Base-by-base conservation (phyloP, 805 yeast species). In the Metschnikowia sp. region DNA sequence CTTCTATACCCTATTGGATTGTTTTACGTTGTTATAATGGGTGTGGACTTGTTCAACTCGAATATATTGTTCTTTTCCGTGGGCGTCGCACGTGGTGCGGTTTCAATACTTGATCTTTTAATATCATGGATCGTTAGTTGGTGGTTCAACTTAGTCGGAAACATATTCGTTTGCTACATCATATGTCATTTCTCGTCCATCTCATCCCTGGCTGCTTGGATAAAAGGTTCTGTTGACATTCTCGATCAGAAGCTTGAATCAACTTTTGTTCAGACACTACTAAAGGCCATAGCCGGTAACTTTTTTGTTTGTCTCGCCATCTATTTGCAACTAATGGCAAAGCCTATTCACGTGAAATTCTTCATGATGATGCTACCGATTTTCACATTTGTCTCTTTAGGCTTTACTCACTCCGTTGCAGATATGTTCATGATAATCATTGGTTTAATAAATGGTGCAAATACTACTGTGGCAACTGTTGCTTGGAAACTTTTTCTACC, bases 391-490 rank as follows among this genome's bases (percentile, higher is more conserved):
- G 94, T 86, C n/a, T 57, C 83, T 1, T 71, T 83, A 72, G 94
- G 95, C 0, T 88, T 82, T 64, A 81, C 88, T 2, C 95, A 88
- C 60, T 81, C 82, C 1, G 89, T 88, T 8, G 96, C 95, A 0
- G 96, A 88, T 62, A 86, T 88, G 94, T 83, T 73, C 54, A 54
- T 85, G 45, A 61, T 84, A 4, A 80, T 83, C 8, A 78, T 81
- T 52, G 95, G 88, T 0, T 65, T 86, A 60, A 72, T 86, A 40
- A 85, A 84, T 63, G 79, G 83, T 12, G 86, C 88, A 1, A 75
- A 79, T 2, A 68, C 83, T 8, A 70, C 84, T 0, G 88, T 85
- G 33, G 86, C 83, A 0, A 64, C 67, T 9, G 83, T 81, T 48
- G 80, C 84, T 10, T 87, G 94, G 95, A 86, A 82, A 60, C 66